Evolutionary conservation across 2,329 filamentous ascomycete species (phyloP).

Genomic region (Graphium sp.): DNA sequence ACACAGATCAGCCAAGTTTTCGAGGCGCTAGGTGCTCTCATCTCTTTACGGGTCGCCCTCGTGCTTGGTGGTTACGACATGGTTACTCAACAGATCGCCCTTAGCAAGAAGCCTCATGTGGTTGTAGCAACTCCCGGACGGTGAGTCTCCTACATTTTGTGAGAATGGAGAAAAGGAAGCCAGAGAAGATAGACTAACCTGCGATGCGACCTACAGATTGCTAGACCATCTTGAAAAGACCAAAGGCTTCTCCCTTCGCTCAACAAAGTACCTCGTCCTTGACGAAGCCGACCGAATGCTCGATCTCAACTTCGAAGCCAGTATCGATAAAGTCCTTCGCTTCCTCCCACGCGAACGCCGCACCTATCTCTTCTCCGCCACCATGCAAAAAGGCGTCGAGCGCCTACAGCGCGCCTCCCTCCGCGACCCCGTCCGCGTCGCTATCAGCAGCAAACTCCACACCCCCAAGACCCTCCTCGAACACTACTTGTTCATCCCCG

Average conservation of each 20-base stretch:
- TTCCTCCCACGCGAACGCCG: slow-evolving; percentile 62
- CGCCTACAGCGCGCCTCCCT: slow-evolving; percentile 80
- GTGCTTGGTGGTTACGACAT: slow-evolving; percentile 93
- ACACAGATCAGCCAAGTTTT: slow-evolving; percentile 81
- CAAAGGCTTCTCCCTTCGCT: slow-evolving; percentile 76
- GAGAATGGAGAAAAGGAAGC: too few species aligned
- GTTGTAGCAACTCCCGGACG: slow-evolving; percentile 84
- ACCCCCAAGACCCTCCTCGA: slow-evolving; percentile 82
- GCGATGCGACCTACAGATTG: slow-evolving; percentile 5
- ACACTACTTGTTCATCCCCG: slow-evolving; percentile 72
- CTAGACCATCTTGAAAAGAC: slow-evolving; percentile 93
- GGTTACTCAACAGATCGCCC: slow-evolving; percentile 76
- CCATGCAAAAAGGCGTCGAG: slow-evolving; percentile 87
- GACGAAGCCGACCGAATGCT: slow-evolving; percentile 86
- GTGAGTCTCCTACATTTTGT: too few species aligned
- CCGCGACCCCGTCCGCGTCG: slow-evolving; percentile 67
- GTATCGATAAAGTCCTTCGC: slow-evolving; percentile 85
- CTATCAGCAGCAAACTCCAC: slow-evolving; percentile 72
- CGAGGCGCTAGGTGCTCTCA: slow-evolving; percentile 72
- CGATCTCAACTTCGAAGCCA: slow-evolving; percentile 86
- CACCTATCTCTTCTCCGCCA: slow-evolving; percentile 87
- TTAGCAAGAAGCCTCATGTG: slow-evolving; percentile 93
- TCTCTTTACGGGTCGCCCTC: slow-evolving; percentile 72
- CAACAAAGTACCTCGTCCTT: slow-evolving; percentile 79
- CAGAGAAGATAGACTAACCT: not conserved